phyloP scores from a whole-genome alignment of 1,284 basidiomycete genomes.

The Abortiporus biennis region DNA sequence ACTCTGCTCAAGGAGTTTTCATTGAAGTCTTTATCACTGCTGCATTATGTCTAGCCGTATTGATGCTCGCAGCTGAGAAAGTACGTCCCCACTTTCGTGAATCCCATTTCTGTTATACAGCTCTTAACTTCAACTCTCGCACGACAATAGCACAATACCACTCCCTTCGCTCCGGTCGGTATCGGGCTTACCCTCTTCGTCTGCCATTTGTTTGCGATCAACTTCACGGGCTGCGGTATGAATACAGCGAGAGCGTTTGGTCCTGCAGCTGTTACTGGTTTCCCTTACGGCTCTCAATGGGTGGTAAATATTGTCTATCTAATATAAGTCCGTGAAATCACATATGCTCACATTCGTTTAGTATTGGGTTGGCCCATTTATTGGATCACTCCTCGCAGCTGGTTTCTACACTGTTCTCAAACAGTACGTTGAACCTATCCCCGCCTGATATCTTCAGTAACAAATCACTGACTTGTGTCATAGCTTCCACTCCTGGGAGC shows the following conservation, averaged over 20 bases:
- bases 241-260: constrained; percentile 76
- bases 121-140: constrained; percentile 68
- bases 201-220: constrained; percentile 55
- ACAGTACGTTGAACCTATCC: constrained; percentile 32
- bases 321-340: too few relatives aligned
- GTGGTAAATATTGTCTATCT: constrained; percentile 35
- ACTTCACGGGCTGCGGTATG: constrained; percentile 54
- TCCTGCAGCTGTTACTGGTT: constrained; percentile 63
- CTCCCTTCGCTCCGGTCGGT: constrained; percentile 39
- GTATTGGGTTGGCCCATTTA: constrained; percentile 60
- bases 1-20: constrained; percentile 54
- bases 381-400: constrained; percentile 54
- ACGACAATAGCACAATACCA: constrained; percentile 41
- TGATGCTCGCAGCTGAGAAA: constrained; percentile 67
- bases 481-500: constrained; percentile 42
- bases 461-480: background rate
- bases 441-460: background rate
- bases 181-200: constrained; percentile 68
- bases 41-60: constrained; percentile 50
- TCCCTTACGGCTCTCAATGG: constrained; percentile 52
- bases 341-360: constrained; percentile 13
- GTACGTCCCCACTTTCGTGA: background rate
- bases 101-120: constrained; percentile 7
- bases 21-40: constrained; percentile 71
- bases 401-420: constrained; percentile 54